These are phyloP conservation scores for Santalum album DNA, from an alignment of 164 flowering plant genomes.

Conservation along the genomic window DNA sequence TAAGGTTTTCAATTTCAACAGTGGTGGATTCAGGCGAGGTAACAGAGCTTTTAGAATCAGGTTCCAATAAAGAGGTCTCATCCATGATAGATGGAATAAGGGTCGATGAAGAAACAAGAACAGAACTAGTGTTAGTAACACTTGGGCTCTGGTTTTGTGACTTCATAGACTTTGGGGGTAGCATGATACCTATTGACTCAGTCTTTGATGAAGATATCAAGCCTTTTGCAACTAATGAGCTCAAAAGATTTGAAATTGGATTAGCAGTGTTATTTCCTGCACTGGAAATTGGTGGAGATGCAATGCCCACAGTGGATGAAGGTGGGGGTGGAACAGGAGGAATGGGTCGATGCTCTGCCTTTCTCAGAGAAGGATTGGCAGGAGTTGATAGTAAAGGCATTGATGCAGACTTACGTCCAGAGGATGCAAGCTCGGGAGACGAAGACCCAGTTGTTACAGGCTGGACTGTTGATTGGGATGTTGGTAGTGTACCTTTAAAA, in stretches of 20 bases:
- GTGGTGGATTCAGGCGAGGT: constrained; percentile 16
- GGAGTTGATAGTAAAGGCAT: constrained; percentile 14
- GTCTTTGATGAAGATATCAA: constrained; percentile 63
- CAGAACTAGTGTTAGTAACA: constrained; percentile 17
- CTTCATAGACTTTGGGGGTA: constrained; percentile 16
- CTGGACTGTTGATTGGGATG: constrained; percentile 23
- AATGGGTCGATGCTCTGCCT: constrained; percentile 31
- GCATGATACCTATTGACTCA: constrained; percentile 21
- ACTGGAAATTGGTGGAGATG: constrained; percentile 21
- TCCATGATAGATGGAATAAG: constrained; percentile 18
- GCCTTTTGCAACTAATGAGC: constrained; percentile 79
- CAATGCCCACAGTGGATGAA: constrained; percentile 17
- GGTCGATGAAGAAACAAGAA: constrained; percentile 15
- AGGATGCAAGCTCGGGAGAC: constrained; percentile 19
- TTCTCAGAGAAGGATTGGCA: constrained; percentile 17
- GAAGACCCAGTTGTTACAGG: constrained; percentile 38
- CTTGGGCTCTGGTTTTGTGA: constrained; percentile 17
- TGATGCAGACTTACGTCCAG: constrained; percentile 16
- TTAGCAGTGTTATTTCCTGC: constrained; percentile 21
- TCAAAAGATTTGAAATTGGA: constrained; percentile 63
- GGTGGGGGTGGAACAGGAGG: constrained; percentile 45
- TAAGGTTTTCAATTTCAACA: constrained; percentile 34
- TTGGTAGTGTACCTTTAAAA: constrained; percentile 17
- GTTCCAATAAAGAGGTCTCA: constrained; percentile 17
- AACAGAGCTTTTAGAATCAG: constrained; percentile 16